These are phyloP conservation scores for Leptographium flavum DNA, from an alignment of 2,329 filamentous ascomycete species.

Conservation along the genomic window DNA sequence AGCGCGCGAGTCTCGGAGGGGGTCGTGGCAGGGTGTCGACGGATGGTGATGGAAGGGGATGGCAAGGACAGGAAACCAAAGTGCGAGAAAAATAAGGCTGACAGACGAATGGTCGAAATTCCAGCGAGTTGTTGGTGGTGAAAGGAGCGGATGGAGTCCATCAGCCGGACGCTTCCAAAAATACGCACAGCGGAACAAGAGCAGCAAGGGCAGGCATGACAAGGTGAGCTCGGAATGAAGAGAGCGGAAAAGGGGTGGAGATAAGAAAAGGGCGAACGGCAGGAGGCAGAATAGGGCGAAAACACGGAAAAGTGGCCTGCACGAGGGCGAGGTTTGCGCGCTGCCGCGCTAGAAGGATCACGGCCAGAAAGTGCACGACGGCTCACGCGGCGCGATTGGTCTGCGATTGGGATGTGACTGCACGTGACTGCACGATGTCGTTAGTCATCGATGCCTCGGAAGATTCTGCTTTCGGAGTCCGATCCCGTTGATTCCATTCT, in stretches of 20 bases:
- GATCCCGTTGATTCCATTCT: no score
- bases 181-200: no score
- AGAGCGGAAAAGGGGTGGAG: not conserved
- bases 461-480: no score
- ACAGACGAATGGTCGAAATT: not conserved
- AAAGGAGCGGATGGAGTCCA: conserved; percentile 1
- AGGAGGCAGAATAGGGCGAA: not conserved
- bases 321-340: not conserved
- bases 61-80: not conserved
- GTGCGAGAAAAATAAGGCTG: not conserved
- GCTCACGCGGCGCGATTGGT: not conserved
- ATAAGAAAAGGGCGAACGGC: not conserved
- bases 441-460: no score
- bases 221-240: not conserved
- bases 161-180: not conserved
- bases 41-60: not conserved
- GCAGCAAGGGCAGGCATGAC: not conserved
- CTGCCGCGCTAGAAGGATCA: conserved; percentile 3
- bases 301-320: conserved; percentile 1
- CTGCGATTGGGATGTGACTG: no score
- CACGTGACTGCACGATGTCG: no score
- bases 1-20: no score
- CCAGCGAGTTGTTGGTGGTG: not conserved
- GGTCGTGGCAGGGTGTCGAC: not conserved
- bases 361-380: not conserved